Conservation (phyloP, 1,284 basidiomycete genomes). For the Rhodotorula sp. region DNA sequence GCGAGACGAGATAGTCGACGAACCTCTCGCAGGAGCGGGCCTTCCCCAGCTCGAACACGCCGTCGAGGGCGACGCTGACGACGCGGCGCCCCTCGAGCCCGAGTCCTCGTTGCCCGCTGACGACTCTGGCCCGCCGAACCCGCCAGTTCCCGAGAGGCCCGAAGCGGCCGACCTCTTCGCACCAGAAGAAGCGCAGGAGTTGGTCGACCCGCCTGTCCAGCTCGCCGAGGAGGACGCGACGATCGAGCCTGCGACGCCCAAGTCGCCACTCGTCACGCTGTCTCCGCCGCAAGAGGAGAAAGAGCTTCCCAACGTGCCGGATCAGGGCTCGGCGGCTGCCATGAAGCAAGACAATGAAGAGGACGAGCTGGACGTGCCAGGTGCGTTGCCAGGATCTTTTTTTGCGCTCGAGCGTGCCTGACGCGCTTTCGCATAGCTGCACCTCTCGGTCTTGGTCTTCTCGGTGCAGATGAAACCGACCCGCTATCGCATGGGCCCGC, state of each 20-base stretch:
- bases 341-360: not conserved
- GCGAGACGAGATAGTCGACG: too few relatives aligned
- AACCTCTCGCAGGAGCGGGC: not conserved
- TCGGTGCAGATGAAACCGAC: not conserved
- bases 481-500: not conserved
- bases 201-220: not conserved
- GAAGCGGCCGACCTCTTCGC: not conserved
- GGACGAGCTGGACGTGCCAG: not conserved
- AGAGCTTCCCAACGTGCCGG: too few relatives aligned
- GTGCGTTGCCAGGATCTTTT: not conserved
- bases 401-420: too few relatives aligned
- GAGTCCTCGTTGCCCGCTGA: too few relatives aligned
- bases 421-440: too few relatives aligned
- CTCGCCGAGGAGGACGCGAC: not conserved
- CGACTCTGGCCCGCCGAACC: too few relatives aligned
- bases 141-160: not conserved
- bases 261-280: slow-evolving; percentile 2
- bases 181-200: not conserved
- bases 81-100: not conserved
- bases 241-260: not conserved
- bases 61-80: not conserved
- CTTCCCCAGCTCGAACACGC: not conserved
- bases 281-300: not conserved
- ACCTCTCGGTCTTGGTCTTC: not conserved
- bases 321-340: not conserved